Conservation (phyloP, 2,329 filamentous ascomycete genomes). For the Stromatinia cepivora region DNA sequence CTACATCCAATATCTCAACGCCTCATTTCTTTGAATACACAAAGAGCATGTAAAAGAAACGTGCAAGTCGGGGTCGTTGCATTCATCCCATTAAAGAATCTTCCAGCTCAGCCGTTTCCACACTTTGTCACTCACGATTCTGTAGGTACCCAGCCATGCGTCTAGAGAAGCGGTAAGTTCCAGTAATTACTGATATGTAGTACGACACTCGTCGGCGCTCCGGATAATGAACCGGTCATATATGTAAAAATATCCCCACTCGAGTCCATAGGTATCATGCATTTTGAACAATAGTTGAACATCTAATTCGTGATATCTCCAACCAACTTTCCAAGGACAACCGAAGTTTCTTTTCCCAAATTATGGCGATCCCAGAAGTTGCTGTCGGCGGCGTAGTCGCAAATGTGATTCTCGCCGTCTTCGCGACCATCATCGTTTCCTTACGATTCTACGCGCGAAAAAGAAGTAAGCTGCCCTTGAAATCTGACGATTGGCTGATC, state of each 20-base stretch:
- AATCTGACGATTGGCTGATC: slow-evolving; percentile 19
- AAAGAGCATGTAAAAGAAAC: slow-evolving; percentile 3
- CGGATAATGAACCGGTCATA: not conserved
- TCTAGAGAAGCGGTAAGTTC: too few relatives aligned
- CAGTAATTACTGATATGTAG: not conserved
- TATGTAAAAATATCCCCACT: slow-evolving; percentile 17
- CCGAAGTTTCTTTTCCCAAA: not conserved
- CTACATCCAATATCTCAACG: not conserved
- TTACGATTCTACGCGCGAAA: slow-evolving; percentile 17
- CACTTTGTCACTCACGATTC: not conserved
- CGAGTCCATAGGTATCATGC: not conserved
- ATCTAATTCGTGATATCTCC: not conserved
- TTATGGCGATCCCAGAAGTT: slow-evolving; percentile 5
- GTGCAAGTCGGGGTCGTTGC: not conserved
- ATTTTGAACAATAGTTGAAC: not conserved
- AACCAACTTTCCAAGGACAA: not conserved
- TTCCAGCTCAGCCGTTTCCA: not conserved
- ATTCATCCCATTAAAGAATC: not conserved
- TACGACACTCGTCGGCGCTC: not conserved
- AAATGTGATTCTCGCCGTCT: slow-evolving; percentile 12
- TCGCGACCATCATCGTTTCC: not conserved
- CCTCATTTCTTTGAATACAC: not conserved
- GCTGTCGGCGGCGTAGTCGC: slow-evolving; percentile 13
- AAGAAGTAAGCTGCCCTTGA: slow-evolving; percentile 10
- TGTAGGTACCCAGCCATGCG: not conserved